These are phyloP conservation scores for Leccinum longicurvipes DNA, from an alignment of 768 basidiomycete species.

Conservation along the genomic window DNA sequence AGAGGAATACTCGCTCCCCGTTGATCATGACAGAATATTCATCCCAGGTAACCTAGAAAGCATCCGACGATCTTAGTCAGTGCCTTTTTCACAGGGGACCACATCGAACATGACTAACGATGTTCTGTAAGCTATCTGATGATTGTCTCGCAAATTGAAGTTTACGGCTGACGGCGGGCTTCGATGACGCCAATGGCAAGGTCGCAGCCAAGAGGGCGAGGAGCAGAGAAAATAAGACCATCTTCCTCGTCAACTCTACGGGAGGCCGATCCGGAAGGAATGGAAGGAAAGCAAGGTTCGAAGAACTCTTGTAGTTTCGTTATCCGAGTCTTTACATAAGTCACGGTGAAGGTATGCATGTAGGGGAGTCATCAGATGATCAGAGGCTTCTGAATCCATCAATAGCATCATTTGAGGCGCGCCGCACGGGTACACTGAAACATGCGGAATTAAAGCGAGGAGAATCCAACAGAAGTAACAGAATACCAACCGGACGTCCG, in stretches of 20 bases:
- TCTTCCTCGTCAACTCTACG: background rate
- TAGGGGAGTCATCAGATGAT: background rate
- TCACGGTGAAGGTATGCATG: background rate
- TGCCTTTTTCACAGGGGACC: background rate
- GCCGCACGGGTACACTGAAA: background rate
- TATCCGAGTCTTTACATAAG: too few relatives aligned
- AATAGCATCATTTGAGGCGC: background rate
- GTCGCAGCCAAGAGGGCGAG: slow-evolving; percentile 10
- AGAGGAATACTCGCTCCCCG: slow-evolving; percentile 54
- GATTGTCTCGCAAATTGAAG: slow-evolving; percentile 15
- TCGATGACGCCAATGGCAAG: slow-evolving; percentile 10
- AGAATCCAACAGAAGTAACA: background rate
- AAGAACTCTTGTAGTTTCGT: background rate
- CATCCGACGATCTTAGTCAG: background rate
- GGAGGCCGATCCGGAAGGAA: background rate
- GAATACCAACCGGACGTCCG: too few relatives aligned
- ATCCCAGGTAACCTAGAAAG: slow-evolving; percentile 52
- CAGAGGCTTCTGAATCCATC: background rate
- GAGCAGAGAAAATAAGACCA: slow-evolving; percentile 11
- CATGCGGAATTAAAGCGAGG: background rate
- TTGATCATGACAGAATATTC: slow-evolving; percentile 54
- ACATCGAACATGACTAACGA: slow-evolving; percentile 3
- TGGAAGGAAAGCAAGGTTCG: background rate
- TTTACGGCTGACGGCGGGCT: slow-evolving; percentile 4
- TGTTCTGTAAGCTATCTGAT: slow-evolving; percentile 15